Percentiles rank a stretch among this genome's conserved stretches.
Conservation (phyloP, 768 basidiomycete genomes). For the Termitomyces sp. region DNA sequence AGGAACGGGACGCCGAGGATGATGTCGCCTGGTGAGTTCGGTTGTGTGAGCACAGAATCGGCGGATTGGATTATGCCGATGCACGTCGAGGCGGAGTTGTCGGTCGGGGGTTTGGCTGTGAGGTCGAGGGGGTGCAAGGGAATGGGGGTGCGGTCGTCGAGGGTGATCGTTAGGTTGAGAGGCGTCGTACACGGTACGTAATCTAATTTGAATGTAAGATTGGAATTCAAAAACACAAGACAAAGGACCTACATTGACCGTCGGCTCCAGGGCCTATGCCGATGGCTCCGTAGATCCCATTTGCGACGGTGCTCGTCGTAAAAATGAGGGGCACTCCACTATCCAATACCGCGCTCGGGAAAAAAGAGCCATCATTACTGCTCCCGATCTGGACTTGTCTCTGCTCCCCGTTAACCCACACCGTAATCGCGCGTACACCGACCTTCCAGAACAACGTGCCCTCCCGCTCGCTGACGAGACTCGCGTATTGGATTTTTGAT, state of each 20-base stretch:
- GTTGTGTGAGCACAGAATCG: constrained; percentile 34
- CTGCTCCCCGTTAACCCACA: constrained; percentile 48
- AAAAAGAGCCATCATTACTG: constrained; percentile 35
- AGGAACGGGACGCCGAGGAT: constrained; percentile 79
- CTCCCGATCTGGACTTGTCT: constrained; percentile 37
- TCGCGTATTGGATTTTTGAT: constrained; percentile 44
- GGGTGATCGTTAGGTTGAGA: constrained; percentile 66
- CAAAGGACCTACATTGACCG: constrained; percentile 54
- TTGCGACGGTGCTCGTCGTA: constrained; percentile 55
- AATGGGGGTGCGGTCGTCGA: constrained; percentile 54
- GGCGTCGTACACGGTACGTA: constrained; percentile 72
- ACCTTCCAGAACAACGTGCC: constrained; percentile 65
- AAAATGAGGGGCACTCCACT: constrained; percentile 69
- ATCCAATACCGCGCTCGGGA: constrained; percentile 69
- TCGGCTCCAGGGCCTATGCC: constrained; percentile 56
- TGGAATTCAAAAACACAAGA: not conserved
- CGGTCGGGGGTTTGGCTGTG: constrained; percentile 42
- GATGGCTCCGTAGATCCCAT: constrained; percentile 76
- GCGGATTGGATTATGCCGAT: constrained; percentile 66
- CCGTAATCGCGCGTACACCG: constrained; percentile 51
- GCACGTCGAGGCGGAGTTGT: constrained; percentile 46
- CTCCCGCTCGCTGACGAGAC: constrained; percentile 33
- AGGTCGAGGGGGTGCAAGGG: constrained; percentile 76
- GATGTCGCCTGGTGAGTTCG: constrained; percentile 52
- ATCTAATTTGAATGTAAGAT: constrained; percentile 35